phyloP scores from a whole-genome alignment of 2,329 filamentous ascomycete genomes.

The Talaromyces funiculosus region DNA sequence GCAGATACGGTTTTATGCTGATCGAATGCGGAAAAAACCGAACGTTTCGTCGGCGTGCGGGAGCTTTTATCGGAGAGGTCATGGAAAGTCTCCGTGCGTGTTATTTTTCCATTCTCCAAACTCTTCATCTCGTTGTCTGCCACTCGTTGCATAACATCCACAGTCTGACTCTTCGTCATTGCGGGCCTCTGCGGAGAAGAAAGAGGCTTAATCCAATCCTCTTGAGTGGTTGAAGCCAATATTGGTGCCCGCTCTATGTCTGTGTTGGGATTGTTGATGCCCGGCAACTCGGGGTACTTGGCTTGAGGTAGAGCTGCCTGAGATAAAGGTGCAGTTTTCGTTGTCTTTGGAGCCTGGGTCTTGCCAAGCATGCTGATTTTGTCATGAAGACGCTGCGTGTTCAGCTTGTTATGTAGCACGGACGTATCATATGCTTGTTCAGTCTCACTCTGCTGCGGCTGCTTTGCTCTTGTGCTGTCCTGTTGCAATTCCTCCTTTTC shows the following conservation, averaged over 20 bases:
- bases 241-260: constrained; percentile 20
- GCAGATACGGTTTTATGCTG: constrained; percentile 58
- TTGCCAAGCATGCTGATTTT: constrained; percentile 73
- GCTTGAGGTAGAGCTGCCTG: constrained; percentile 28
- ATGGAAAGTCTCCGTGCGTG: constrained; percentile 30
- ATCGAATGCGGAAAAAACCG: constrained; percentile 38
- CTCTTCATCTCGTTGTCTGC: constrained; percentile 47
- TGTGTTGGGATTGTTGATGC: constrained; percentile 22
- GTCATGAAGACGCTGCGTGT: constrained; percentile 88
- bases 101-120: constrained; percentile 43
- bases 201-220: constrained; percentile 57
- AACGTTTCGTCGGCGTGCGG: constrained; percentile 12
- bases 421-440: constrained; percentile 48
- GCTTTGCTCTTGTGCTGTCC: constrained; percentile 47
- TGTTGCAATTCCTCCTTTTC: constrained; percentile 35
- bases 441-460: constrained; percentile 44
- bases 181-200: constrained; percentile 43
- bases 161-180: constrained; percentile 56
- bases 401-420: constrained; percentile 71
- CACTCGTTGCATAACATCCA: constrained; percentile 57
- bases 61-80: constrained; percentile 25
- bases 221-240: constrained; percentile 40
- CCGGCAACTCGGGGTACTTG: constrained; percentile 32
- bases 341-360: constrained; percentile 43
- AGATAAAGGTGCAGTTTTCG: constrained; percentile 37